Evolutionary conservation across 1,284 basidiomycete genomes (phyloP), one percentile per base, ranked within the genome.

Genomic region (Schizophyllum amplum): DNA sequence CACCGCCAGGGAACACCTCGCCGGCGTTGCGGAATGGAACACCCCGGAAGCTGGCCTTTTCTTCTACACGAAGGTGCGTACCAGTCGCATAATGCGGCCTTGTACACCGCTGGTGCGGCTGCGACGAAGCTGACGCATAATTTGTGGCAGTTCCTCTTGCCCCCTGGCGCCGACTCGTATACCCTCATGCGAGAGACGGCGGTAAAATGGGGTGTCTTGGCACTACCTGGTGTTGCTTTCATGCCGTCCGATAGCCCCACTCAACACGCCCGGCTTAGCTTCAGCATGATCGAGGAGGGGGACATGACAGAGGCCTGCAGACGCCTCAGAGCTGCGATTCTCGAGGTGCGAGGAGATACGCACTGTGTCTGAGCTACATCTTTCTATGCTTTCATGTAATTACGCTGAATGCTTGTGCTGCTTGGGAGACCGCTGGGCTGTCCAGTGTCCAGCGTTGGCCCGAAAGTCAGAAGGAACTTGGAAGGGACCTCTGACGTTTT

Each of bases 21-120:
- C 75, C 56, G 90, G 84, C 1, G 71, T 94, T 22, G 92, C 85
- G 4, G 85, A 87, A 62, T 98, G 94, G 94, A 81, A 75, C 47
- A 77, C 80, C 0, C 95, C 95, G 0, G 86, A 92, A 54, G 90
- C 94, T 2, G 94, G 94, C 61, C 89, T 94, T 88, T 94, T 94
- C 74, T 83, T 92, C 66, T 94, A 60, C n/a, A 46, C n/a, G 11
- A 11, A 46, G 91, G 91, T 88, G 66, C 59, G 83, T 68, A 59
- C 15, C n/a, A 11, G 42, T 11, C 11, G n/a, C 11, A 46, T 46
- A 46, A n/a, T n/a, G n/a, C n/a, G n/a, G n/a, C n/a, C n/a, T n/a
- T n/a, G n/a, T n/a, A n/a, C n/a, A n/a, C n/a, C n/a, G n/a, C n/a
- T n/a, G n/a, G n/a, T 46, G 11, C n/a, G 11, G 42, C 11, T 46